Base-by-base conservation (phyloP, 805 yeast genomes). In the Ogataea henricii region DNA sequence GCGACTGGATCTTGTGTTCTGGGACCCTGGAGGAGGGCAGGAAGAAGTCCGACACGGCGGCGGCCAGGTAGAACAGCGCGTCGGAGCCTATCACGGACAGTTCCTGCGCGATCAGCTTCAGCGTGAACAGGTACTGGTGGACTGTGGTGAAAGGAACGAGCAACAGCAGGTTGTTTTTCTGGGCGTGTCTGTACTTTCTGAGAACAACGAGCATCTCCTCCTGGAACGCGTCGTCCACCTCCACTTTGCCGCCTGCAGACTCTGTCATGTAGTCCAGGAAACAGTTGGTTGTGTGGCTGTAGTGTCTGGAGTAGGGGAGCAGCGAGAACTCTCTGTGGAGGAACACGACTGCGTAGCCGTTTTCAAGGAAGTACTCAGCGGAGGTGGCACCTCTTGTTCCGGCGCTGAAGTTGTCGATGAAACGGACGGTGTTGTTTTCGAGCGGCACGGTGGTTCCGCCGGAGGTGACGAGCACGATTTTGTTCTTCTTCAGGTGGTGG, bases 381-480 rank as follows among this genome's bases (percentile, higher is more conserved):
- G 95, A 85, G 0, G 96, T 83, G 3, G 99, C 96, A 47, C 99
- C 99, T 67, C 99, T 80, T 0, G 97, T 94, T 20, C 99, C 99
- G 20, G 98, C 98, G 54, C 94, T 84, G 66, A 94, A 94, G 63
- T 94, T 94, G 68, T 94, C 99, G 60, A 94, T 90, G 67, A 94
- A 94, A 45, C 99, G 71, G 6, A 94, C 99, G 0, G 99, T 94
- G 63, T 94, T 94, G 67, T 90, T 91, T 62, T 94, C 99, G 55
- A 94, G 72, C 0, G 99, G 99, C 0, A 94, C 99, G 0, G 97
- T 92, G 0, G 99, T 94, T 18, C 99, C 99, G 20, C 99, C 99
- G 7, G 92, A 83, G 0, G 99, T 94, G 3, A 92, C 96, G 38
- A 92, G 70, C 0, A 82, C 98, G 12, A 92, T 78, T 40, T 76